phyloP scores from a whole-genome alignment of 257 asterid species.

The Salvia hispanica region DNA sequence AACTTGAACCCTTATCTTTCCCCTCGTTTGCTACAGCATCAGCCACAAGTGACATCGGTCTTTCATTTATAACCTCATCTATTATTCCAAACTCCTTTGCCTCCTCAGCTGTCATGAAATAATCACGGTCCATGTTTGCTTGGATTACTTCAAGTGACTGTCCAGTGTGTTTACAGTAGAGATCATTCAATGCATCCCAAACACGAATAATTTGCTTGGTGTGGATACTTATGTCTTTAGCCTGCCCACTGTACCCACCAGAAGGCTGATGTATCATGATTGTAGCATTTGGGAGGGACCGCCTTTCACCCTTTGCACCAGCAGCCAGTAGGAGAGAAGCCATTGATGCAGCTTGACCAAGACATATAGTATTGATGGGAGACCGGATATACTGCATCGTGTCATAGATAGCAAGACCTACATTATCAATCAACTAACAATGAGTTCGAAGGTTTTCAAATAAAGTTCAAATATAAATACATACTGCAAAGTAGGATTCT shows the following conservation, averaged over 20 bases:
- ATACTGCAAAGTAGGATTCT: neutral
- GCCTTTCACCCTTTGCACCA: constrained; percentile 92
- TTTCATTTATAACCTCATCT: constrained; percentile 82
- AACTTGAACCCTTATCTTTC: constrained; percentile 60
- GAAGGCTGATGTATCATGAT: constrained; percentile 96
- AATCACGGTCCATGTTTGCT: constrained; percentile 84
- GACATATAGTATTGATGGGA: constrained; percentile 82
- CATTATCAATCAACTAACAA: neutral
- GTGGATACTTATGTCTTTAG: constrained; percentile 85
- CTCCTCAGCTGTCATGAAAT: constrained; percentile 89
- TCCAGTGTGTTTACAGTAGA: constrained; percentile 86
- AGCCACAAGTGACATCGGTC: constrained; percentile 72
- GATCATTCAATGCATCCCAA: constrained; percentile 76
- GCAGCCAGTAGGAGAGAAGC: constrained; percentile 94
- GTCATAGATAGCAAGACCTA: constrained; percentile 96
- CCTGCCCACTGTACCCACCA: constrained; percentile 93
- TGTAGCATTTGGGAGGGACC: constrained; percentile 86
- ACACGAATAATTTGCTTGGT: constrained; percentile 81
- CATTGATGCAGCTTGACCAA: constrained; percentile 99
- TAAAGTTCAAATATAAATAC: neutral
- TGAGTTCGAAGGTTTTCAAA: neutral
- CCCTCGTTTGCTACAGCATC: constrained; percentile 65
- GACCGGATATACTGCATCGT: constrained; percentile 95
- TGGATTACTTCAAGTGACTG: constrained; percentile 65
- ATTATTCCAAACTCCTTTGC: constrained; percentile 92